phyloP scores from a whole-genome alignment of 2,329 filamentous ascomycete genomes.

The Aureobasidium musti region DNA sequence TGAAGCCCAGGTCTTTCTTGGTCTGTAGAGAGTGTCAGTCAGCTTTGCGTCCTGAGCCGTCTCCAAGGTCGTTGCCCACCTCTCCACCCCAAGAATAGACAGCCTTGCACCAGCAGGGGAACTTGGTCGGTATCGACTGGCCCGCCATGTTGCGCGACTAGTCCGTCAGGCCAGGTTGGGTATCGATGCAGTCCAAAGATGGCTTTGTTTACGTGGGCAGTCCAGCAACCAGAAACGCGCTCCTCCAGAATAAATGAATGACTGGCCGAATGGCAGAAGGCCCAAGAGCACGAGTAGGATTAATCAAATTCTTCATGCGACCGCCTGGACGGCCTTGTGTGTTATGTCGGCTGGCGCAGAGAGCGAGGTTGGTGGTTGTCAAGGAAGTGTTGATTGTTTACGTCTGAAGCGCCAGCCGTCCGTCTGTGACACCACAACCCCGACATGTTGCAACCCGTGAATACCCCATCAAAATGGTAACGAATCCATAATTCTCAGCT shows the following conservation, averaged over 20 bases:
- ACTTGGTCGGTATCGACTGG: conserved; percentile 38
- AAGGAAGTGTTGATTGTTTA: conserved; percentile 20
- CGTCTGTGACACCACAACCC: conserved; percentile 6
- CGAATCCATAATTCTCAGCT: conserved; percentile 17
- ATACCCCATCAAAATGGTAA: conserved; percentile 7
- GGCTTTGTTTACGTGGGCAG: conserved; percentile 2
- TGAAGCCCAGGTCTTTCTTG: conserved; percentile 91
- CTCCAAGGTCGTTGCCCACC: conserved; percentile 28
- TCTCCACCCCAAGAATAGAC: conserved; percentile 48
- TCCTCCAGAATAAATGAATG: conserved; percentile 5
- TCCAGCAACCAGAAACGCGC: conserved; percentile 9
- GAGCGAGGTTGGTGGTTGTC: not conserved
- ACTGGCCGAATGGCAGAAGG: not conserved
- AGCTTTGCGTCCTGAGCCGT: not conserved
- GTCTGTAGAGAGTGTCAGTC: conserved; percentile 51
- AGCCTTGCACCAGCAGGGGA: conserved; percentile 46
- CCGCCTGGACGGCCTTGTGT: conserved; percentile 8
- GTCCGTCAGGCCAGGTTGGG: not conserved
- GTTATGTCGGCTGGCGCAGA: conserved; percentile 1
- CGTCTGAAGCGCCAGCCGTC: conserved; percentile 6
- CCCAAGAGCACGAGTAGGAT: not conserved
- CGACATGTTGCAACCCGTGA: not conserved
- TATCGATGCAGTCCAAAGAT: not conserved
- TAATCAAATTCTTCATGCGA: conserved; percentile 2
- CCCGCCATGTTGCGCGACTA: conserved; percentile 29